Evolutionary conservation across 768 basidiomycete genomes (phyloP).

Genomic region (Russula brevipes): DNA sequence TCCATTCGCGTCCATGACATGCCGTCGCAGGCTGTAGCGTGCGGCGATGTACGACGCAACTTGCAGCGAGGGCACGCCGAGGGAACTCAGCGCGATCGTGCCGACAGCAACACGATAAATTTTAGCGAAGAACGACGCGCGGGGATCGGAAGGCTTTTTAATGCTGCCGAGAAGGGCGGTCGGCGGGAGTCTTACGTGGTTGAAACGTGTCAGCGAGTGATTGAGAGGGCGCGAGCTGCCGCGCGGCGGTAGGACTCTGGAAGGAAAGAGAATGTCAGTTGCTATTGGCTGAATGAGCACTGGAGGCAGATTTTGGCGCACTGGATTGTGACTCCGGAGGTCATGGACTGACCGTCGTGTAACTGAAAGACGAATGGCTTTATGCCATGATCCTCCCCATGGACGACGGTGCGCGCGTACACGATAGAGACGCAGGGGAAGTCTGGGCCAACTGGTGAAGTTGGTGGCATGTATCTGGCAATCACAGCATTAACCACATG

Average conservation of each 20-base stretch:
- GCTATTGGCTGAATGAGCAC: not conserved
- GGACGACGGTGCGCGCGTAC: conserved; percentile 37
- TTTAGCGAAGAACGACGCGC: conserved; percentile 21
- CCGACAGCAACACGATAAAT: conserved; percentile 29
- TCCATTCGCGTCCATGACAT: conserved; percentile 40
- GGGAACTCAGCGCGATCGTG: conserved; percentile 26
- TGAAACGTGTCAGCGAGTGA: conserved; percentile 35
- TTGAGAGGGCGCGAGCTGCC: conserved; percentile 30
- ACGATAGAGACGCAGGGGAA: conserved; percentile 38
- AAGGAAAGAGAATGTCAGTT: not conserved
- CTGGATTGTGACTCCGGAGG: conserved; percentile 34
- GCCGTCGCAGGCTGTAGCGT: conserved; percentile 54
- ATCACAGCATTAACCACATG: not conserved
- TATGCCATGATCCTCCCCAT: conserved; percentile 35
- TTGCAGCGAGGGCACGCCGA: conserved; percentile 45
- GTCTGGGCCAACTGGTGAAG: conserved; percentile 30
- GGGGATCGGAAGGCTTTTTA: conserved; percentile 14
- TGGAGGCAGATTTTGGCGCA: conserved; percentile 1
- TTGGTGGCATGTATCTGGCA: conserved; percentile 43
- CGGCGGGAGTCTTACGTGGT: conserved; percentile 30
- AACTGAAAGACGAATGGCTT: conserved; percentile 39
- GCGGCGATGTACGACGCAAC: conserved; percentile 50
- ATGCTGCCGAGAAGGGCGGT: conserved; percentile 28
- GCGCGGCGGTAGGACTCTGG: conserved; percentile 19
- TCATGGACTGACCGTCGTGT: conserved; percentile 38